Evolutionary conservation across 225 moss, liverwort and hornwort species (phyloP), one percentile per base, ranked within the genome.

Genomic region (Physcomitrellopsis africana): DNA sequence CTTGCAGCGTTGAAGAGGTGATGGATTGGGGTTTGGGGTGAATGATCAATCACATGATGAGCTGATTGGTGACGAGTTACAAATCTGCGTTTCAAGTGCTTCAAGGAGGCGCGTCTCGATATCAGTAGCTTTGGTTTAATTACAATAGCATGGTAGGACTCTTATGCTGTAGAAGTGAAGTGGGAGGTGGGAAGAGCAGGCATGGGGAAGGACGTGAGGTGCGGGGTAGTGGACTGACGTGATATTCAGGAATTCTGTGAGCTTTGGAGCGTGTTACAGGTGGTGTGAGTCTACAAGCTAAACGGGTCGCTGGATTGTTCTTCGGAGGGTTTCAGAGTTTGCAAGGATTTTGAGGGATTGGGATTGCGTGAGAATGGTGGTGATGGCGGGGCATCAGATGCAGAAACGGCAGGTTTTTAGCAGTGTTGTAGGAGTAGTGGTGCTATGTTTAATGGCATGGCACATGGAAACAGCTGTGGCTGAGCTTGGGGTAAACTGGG

Each of bases 401-500:
- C 32, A 13, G 37, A 77, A 69, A 17, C 13, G 77, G 63, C 65
- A 42, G 4, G 45, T 16, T 27, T 70, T 18, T 18, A 14, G 9
- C 1, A 15, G 32, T 41, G 56, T 80, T 7, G 51, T 59, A 16
- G 58, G 10, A 51, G 29, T 83, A 11, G 17, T 63, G 65, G 0
- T 79, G 43, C 0, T 58, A 13, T 23, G 60, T 2, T 48, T 80
- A 20, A 17, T 60, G 58, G 71, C 70, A 18, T 57, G 72, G 63
- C 59, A 61, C 20, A 9, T 47, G 20, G 65, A 71, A 54, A 24
- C 59, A 70, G 85, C 26, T n/a, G n/a, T 11, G 6, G 78, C 82
- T 3, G 75, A 81, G 0, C 55, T 88, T 16, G 96, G 96, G 0
- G 82, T 97, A 51, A 97, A 97, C 80, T 97, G 96, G 96, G 96